Base-by-base conservation (phyloP, 2,329 filamentous ascomycete genomes). In the Clarireedia paspali region DNA sequence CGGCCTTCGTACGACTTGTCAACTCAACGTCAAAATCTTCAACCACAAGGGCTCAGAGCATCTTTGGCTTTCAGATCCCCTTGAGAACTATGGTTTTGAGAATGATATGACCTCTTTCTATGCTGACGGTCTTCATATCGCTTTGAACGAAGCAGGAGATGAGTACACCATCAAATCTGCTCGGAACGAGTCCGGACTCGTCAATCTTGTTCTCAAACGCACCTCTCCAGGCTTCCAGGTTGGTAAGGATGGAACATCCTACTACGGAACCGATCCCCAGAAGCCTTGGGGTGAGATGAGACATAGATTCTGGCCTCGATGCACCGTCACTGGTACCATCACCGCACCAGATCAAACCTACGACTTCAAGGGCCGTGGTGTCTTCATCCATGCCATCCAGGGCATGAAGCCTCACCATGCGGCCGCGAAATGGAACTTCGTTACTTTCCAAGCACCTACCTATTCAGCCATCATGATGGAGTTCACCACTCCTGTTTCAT, bases 401-500 rank as follows among this genome's bases (percentile, higher is more conserved):
- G 94, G 91, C 71, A 97, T 97, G 92, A 99, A 99, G 80, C 94
- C 94, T 40, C 94, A 99, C 72, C 95, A 97, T 70, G 88, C 91
- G 57, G 91, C 92, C 59, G 84, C 88, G 36, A 84, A 82, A 61
- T 99, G 94, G 94, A 96, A 94, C 73, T 99, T 96, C 75, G 79
- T 82, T 72, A 84, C 91, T 74, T 96, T 96, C 76, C 91, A 97
- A 70, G 86, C 89, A 12, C 87, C 90, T 17, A 89, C 79, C 20
- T 88, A 91, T 75, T 94, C 91, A 27, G 92, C 91, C 30, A 75
- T 95, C 63, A 78, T 97, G 77, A 99, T 99, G 94, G 88, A 97
- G 72, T 99, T 85, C 72, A 95, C 84, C 40, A 99, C 94, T 0
- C 95, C 94, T 30, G 84, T 89, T 3, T 96, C 92, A 3, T 99